A percentile compares a stretch with the other conserved stretches of the same genome.
Conservation (phyloP, 225 moss, liverwort and hornwort genomes). For the Sphagnum contortum region DNA sequence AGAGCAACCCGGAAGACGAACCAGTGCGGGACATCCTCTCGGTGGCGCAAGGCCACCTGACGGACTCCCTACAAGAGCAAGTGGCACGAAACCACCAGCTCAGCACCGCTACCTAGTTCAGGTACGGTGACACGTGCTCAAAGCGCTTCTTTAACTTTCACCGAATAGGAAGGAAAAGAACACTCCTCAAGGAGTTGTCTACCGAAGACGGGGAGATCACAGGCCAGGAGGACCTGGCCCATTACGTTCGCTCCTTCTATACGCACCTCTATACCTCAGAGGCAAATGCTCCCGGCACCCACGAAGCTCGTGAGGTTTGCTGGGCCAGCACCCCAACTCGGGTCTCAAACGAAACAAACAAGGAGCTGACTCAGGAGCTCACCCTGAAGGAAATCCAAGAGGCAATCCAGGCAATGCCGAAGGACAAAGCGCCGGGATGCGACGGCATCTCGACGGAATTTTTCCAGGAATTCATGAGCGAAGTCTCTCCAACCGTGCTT, state of each 20-base stretch:
- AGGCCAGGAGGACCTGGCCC: background rate
- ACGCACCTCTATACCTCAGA: background rate
- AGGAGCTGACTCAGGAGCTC: background rate
- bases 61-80: background rate
- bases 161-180: background rate
- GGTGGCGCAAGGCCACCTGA: background rate
- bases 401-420: background rate
- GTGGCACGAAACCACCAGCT: background rate
- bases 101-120: background rate
- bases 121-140: background rate
- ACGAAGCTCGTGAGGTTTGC: background rate
- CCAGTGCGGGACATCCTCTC: background rate
- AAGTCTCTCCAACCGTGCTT: background rate
- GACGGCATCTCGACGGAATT: conserved; percentile 4
- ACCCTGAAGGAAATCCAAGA: background rate
- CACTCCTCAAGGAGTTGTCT: background rate
- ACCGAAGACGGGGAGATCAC: background rate
- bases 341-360: background rate
- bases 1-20: background rate
- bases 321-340: background rate
- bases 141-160: background rate
- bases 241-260: background rate
- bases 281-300: background rate
- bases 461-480: background rate
- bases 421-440: conserved; percentile 1